These are phyloP conservation scores for Tagetes erecta DNA, from an alignment of 129 eudicot genomes.

Conservation along the genomic window DNA sequence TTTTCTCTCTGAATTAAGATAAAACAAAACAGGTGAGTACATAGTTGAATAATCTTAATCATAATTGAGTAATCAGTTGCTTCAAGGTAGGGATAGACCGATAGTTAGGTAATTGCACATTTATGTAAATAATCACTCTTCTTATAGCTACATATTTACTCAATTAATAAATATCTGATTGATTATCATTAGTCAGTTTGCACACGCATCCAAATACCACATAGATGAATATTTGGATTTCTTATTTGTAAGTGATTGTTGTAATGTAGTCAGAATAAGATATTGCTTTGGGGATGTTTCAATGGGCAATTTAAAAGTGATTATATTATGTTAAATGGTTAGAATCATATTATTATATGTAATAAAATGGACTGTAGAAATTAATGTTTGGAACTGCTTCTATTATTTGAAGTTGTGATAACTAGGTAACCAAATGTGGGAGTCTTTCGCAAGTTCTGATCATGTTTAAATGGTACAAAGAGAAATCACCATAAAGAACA, in stretches of 20 bases:
- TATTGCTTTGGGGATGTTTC: background rate
- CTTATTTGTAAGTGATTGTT: background rate
- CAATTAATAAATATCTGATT: background rate
- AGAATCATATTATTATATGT: background rate
- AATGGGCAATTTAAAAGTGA: background rate
- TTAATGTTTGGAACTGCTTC: background rate
- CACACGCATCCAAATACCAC: background rate
- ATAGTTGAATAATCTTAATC: background rate
- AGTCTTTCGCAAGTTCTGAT: background rate
- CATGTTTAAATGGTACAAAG: background rate
- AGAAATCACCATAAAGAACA: background rate
- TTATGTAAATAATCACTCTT: background rate
- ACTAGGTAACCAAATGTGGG: background rate
- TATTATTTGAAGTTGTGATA: background rate
- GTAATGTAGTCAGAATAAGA: background rate
- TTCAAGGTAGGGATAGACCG: constrained; percentile 14
- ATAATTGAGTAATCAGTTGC: background rate
- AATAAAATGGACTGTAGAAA: background rate
- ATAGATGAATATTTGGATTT: background rate
- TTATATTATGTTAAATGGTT: background rate
- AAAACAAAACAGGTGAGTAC: constrained; percentile 17
- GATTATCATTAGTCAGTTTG: constrained; percentile 11
- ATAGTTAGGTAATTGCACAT: constrained; percentile 3
- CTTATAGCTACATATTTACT: constrained; percentile 9
- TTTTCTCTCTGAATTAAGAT: constrained; percentile 44